A percentile compares a stretch with the other conserved stretches of the same genome.
Evolutionary conservation across 2,329 filamentous ascomycete genomes (phyloP).

Genomic region (Penicillium sclerotigenum): DNA sequence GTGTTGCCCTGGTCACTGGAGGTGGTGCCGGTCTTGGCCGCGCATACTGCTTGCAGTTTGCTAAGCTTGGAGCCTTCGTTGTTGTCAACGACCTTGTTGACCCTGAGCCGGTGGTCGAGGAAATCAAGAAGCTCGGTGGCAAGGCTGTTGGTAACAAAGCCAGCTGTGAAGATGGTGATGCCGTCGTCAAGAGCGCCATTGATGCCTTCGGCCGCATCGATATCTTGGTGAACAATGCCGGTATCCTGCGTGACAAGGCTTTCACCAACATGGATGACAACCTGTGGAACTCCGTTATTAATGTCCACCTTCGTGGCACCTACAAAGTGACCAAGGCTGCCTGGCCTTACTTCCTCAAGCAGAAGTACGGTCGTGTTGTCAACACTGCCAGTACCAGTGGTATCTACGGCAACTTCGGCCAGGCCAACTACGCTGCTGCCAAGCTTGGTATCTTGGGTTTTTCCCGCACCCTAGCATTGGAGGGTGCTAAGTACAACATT

Average conservation of each 20-base stretch:
- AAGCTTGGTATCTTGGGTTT: constrained; percentile 94
- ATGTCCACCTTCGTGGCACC: constrained; percentile 88
- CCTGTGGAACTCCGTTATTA: constrained; percentile 87
- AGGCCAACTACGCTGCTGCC: constrained; percentile 93
- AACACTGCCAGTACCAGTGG: constrained; percentile 97
- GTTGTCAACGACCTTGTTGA: constrained; percentile 96
- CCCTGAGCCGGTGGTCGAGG: constrained; percentile 83
- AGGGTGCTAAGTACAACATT: constrained; percentile 97
- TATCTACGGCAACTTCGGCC: constrained; percentile 98
- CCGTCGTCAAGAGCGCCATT: constrained; percentile 87
- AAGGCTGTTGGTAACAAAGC: constrained; percentile 91
- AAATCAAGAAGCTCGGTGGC: constrained; percentile 86
- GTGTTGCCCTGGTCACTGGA: constrained; percentile 82
- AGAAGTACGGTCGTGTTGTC: constrained; percentile 95
- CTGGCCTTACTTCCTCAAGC: constrained; percentile 96
- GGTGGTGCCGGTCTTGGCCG: constrained; percentile 89
- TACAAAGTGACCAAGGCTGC: constrained; percentile 97
- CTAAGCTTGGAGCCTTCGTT: constrained; percentile 76
- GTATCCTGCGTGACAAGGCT: constrained; percentile 95
- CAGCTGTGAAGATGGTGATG: constrained; percentile 87
- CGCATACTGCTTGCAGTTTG: constrained; percentile 82
- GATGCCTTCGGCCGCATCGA: constrained; percentile 92
- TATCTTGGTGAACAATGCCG: constrained; percentile 95
- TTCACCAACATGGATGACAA: constrained; percentile 97
- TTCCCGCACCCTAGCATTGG: constrained; percentile 85